Evolutionary conservation across 306 rosid genomes (phyloP).

Genomic region (Pterocarpus santalinus): DNA sequence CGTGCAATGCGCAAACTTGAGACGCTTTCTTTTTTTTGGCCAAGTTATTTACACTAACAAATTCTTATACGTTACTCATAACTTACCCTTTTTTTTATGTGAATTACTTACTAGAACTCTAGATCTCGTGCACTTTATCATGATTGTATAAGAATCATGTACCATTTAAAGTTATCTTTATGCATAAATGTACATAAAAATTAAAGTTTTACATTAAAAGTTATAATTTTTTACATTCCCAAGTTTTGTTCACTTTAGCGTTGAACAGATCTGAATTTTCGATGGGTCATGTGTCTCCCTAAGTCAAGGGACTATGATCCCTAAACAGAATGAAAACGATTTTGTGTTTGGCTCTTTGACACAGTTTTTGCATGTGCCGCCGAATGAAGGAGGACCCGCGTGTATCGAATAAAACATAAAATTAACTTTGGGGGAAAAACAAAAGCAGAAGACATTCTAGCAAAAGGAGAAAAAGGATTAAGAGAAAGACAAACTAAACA

Average conservation of each 20-base stretch:
- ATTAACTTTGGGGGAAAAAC: not conserved
- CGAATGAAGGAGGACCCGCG: slow-evolving; percentile 28
- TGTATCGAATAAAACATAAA: slow-evolving; percentile 17
- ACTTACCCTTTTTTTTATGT: not conserved
- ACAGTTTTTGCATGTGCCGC: not conserved
- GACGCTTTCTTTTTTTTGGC: not conserved
- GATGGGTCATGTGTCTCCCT: not conserved
- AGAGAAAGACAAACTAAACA: slow-evolving; percentile 14
- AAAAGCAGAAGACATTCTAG: not conserved
- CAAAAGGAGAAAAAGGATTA: not conserved
- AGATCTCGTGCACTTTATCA: too few species aligned
- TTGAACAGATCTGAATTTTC: not conserved
- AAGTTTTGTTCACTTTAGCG: too few species aligned
- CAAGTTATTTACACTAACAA: not conserved
- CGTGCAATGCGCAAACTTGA: not conserved
- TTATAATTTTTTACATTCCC: too few species aligned
- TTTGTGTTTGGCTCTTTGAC: slow-evolving; percentile 4
- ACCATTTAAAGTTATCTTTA: too few species aligned
- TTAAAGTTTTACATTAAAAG: too few species aligned
- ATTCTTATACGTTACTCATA: not conserved
- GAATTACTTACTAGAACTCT: not conserved
- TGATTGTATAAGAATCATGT: too few species aligned
- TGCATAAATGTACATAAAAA: too few species aligned
- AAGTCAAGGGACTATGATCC: not conserved
- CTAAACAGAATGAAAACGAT: slow-evolving; percentile 11